Evolutionary conservation across 768 basidiomycete species (phyloP), one percentile per base, ranked within the genome.

Genomic region (Pisolithus albus): DNA sequence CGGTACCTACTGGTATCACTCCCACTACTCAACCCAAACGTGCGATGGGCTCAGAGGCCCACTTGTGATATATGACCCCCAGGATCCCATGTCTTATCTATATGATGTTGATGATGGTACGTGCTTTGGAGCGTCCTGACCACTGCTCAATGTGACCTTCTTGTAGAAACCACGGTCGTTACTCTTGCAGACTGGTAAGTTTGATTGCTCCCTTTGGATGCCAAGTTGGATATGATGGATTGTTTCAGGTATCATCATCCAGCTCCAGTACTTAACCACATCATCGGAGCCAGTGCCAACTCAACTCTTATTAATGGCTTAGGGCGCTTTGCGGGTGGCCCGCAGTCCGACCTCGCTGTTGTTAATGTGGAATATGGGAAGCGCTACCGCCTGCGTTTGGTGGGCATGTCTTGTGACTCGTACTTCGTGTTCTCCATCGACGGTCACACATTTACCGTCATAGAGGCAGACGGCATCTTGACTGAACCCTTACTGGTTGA

Each of bases 1-100:
- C 1, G 76, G 77, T n/a, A 76, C 74, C 1, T 78, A 69, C 49
- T 78, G 77, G 76, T 76, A 75, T 50, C 74, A 76, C 53, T 72
- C 71, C 7, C 74, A 76, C 46, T 59, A 61, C 44, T 32, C 30
- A 3, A 65, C 56, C 8, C 75, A 77, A 55, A 64, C 64, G 44
- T 74, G 75, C 46, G 75, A 76, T 37, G 75, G 74, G 10, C 58
- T 76, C 46, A 67, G 75, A 18, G 75, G 75, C 4, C 56, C 61
- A 36, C 42, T 77, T n/a, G 67, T 77, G 5, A 66, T 77, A 16
- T 76, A 76, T 50, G 75, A 77, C 52, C 72, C 73, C 2, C 19
- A 62, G 8, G 76, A 77, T 53, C 76, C 76, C 34, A 58, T 72
- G 18, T 54, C 45, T 5, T 18, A 60, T 39, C 47, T 77, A 19